Percentiles rank a stretch among this genome's conserved stretches.
Conservation (phyloP, 148 eudicot genomes). For the Arctostaphylos glauca region DNA sequence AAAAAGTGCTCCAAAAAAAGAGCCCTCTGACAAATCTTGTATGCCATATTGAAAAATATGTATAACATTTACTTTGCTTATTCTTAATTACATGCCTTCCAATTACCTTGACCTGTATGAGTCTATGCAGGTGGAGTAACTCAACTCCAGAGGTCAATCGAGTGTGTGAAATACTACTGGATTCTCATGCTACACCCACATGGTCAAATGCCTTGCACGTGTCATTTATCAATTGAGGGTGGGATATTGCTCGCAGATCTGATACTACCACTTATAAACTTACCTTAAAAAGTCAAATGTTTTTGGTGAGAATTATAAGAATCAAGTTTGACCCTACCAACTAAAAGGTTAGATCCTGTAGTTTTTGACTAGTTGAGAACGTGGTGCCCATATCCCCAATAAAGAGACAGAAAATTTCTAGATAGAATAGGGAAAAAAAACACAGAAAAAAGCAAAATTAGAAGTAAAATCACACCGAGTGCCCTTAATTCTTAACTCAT, state of each 20-base stretch:
- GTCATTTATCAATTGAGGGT: background rate
- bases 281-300: background rate
- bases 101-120: background rate
- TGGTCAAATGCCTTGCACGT: background rate
- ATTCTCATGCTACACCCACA: background rate
- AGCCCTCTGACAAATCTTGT: background rate
- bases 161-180: background rate
- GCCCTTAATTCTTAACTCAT: no score
- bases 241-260: background rate
- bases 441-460: no score
- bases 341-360: no score
- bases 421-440: background rate
- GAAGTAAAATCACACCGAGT: no score
- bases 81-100: background rate
- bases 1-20: background rate
- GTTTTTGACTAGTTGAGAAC: background rate
- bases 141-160: background rate
- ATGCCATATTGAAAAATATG: background rate
- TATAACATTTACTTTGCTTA: background rate
- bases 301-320: background rate
- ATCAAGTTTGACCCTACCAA: background rate
- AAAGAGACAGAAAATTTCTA: background rate
- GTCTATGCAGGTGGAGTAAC: background rate
- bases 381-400: background rate
- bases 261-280: background rate